Conservation (phyloP, 2,329 filamentous ascomycete species). For the Epichloe uncinata region DNA sequence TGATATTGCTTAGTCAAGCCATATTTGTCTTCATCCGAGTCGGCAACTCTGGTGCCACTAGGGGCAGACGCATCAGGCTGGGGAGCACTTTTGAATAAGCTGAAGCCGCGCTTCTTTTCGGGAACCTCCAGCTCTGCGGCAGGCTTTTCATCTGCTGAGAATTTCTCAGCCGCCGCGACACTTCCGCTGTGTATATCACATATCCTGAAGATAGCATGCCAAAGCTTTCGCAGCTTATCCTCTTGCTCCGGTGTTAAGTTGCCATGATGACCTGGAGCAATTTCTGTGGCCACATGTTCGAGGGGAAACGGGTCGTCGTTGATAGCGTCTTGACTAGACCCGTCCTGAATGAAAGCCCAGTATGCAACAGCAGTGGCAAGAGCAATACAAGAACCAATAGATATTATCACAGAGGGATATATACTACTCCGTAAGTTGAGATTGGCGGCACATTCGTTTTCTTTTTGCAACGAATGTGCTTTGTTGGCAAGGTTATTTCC, state of each 20-base stretch:
- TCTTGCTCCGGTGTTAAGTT: conserved; percentile 86
- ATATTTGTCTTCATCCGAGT: conserved; percentile 72
- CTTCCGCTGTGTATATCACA: conserved; percentile 43
- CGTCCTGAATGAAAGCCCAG: neutral
- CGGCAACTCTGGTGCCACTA: conserved; percentile 21
- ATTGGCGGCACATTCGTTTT: neutral
- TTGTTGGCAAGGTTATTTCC: neutral
- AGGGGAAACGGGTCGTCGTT: neutral
- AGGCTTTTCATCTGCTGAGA: neutral
- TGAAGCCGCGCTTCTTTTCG: conserved; percentile 57
- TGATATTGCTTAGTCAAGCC: conserved; percentile 79
- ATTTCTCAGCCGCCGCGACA: conserved; percentile 12
- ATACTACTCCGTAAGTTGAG: neutral
- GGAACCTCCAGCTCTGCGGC: conserved; percentile 38
- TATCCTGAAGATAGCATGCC: conserved; percentile 62
- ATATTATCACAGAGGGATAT: neutral
- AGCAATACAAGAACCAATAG: conserved; percentile 2
- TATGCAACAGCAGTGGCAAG: conserved; percentile 4
- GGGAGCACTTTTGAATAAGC: conserved; percentile 48
- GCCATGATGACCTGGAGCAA: conserved; percentile 60
- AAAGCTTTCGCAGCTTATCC: conserved; percentile 75
- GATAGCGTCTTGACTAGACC: neutral
- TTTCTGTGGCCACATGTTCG: conserved; percentile 26
- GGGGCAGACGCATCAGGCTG: conserved; percentile 19
- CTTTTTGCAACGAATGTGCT: neutral